Evolutionary conservation across 2,329 filamentous ascomycete genomes (phyloP).

Genomic region (Annulohypoxylon truncatum): DNA sequence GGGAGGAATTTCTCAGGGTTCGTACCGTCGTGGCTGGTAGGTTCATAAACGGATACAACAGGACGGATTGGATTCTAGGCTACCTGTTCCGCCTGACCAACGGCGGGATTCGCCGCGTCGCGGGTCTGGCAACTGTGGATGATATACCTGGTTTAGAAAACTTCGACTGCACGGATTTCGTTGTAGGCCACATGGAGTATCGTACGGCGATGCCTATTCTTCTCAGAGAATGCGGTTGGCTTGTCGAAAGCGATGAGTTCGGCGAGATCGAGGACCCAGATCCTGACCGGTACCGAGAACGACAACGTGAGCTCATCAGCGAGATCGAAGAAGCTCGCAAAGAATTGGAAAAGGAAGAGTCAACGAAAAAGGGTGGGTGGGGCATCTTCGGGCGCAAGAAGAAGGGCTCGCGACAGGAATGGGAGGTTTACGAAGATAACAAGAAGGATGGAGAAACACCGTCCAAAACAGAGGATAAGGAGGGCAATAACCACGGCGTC

Average conservation of each 20-base stretch:
- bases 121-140: constrained; percentile 82
- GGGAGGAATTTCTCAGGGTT: constrained; percentile 85
- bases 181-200: constrained; percentile 96
- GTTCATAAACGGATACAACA: constrained; percentile 94
- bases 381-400: constrained; percentile 87
- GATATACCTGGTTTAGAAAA: constrained; percentile 87
- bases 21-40: constrained; percentile 89
- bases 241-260: constrained; percentile 93
- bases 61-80: constrained; percentile 95
- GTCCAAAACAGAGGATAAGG: constrained; percentile 58
- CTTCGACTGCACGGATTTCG: constrained; percentile 84
- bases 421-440: constrained; percentile 91
- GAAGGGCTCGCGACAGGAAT: constrained; percentile 83
- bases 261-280: constrained; percentile 97
- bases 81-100: constrained; percentile 96
- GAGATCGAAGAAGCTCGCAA: constrained; percentile 96
- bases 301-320: constrained; percentile 92
- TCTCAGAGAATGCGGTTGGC: constrained; percentile 88
- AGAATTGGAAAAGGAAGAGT: constrained; percentile 82
- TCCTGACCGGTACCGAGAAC: constrained; percentile 87
- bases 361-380: constrained; percentile 66
- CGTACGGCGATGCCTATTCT: constrained; percentile 90
- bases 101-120: constrained; percentile 89
- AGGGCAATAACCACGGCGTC: constrained; percentile 70
- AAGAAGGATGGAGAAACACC: constrained; percentile 53